Evolutionary conservation across 495 filamentous ascomycete species (phyloP).

Genomic region (Xylaria palmicola): DNA sequence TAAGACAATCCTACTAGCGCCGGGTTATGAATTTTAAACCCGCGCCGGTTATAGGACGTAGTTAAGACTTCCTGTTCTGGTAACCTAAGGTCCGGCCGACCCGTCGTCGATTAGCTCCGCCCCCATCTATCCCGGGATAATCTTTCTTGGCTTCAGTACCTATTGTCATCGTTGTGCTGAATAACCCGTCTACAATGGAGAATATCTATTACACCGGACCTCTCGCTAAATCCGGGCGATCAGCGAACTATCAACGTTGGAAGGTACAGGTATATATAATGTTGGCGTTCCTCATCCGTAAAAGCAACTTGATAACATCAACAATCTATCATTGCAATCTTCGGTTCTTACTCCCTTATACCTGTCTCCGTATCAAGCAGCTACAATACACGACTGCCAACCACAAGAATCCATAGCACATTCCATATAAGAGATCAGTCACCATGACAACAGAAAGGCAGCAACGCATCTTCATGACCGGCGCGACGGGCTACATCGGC

Average conservation of each 20-base stretch:
- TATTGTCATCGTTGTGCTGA: neutral
- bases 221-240: neutral
- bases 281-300: neutral
- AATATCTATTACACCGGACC: no score
- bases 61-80: neutral
- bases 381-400: no score
- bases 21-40: neutral
- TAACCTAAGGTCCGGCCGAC: neutral
- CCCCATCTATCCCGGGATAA: neutral
- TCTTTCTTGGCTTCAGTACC: neutral
- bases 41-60: neutral
- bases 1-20: no score
- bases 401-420: neutral
- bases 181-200: neutral
- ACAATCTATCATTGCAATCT: neutral
- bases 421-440: neutral
- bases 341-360: neutral
- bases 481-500: slow-evolving; percentile 45
- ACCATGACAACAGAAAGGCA: slow-evolving; percentile 18
- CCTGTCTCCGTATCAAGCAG: neutral
- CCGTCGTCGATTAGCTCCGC: neutral
- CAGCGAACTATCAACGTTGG: neutral
- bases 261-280: neutral
- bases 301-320: neutral
- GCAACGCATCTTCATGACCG: slow-evolving; percentile 42